Evolutionary conservation across 2,329 filamentous ascomycete species (phyloP), one percentile per base, ranked within the genome.

Genomic region (Botrytis paeoniae): DNA sequence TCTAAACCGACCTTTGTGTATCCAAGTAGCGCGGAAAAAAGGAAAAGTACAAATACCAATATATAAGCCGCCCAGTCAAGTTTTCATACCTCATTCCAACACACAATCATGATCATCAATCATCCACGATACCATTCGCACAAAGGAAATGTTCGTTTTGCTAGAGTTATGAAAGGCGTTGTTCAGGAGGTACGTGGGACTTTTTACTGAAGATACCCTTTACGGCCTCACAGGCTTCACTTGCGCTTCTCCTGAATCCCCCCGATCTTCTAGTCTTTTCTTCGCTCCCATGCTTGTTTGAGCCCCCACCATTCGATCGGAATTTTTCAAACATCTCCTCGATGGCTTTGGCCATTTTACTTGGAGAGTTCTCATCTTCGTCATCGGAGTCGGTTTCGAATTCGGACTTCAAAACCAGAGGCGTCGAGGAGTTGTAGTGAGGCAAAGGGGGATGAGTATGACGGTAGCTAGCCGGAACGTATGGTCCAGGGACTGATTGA

Each of bases 271-370:
- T 69, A 3, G 39, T 32, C n/a, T 62, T 72, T 48, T 72, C 70
- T 29, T 61, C 45, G 7, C 59, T 20, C 3, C n/a, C 59, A 65
- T 29, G 39, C 29, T 71, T 65, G 6, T 37, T 51, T 20, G 59
- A 63, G 37, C 8, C 25, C 20, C 69, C 69, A 1, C 60, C 45
- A 8, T 57, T 71, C 8, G 20, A 71, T 3, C 70, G n/a, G 48
- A 72, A 72, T n/a, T 61, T 72, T 32, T 69, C 70, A 41, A 69
- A 69, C 63, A 72, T 72, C 25, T 72, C 70, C 22, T 72, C 70
- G 39, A 72, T 72, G 22, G 70, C 70, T 69, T 69, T 72, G 2
- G 70, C 54, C 63, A 72, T 72, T 12, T 39, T 72, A 39, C 25
- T 69, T 3, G 70, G 63, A 25, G 63, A 69, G 32, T 72, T 69